A percentile compares a stretch with the other conserved stretches of the same genome.
Evolutionary conservation across 352 stramenopile species (phyloP).

Genomic region (Phytopythium montanum): DNA sequence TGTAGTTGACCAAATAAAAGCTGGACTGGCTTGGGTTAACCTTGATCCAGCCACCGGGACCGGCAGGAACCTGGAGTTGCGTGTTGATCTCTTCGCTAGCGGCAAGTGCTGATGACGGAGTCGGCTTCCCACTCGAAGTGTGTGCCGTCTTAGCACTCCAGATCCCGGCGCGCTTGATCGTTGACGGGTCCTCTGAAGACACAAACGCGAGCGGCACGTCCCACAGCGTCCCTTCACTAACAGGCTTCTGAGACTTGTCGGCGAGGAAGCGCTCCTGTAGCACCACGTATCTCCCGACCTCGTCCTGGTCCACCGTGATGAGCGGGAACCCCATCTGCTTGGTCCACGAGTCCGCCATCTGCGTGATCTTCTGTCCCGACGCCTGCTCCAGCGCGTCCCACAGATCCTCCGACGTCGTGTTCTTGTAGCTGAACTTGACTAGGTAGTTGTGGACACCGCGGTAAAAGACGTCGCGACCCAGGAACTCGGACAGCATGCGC

Average conservation of each 20-base stretch:
- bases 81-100: constrained; percentile 86
- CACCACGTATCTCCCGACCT: constrained; percentile 67
- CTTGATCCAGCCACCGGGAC: constrained; percentile 88
- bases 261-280: constrained; percentile 93
- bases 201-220: constrained; percentile 82
- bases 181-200: constrained; percentile 35
- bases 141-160: constrained; percentile 51
- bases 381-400: constrained; percentile 92
- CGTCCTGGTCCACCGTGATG: constrained; percentile 70
- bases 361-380: constrained; percentile 85
- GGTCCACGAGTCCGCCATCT: constrained; percentile 94
- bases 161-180: constrained; percentile 59
- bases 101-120: constrained; percentile 21
- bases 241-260: constrained; percentile 66
- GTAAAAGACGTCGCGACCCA: constrained; percentile 68
- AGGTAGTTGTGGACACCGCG: constrained; percentile 93
- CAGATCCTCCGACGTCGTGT: constrained; percentile 95
- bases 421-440: constrained; percentile 91
- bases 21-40: constrained; percentile 94
- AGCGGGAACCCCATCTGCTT: constrained; percentile 94
- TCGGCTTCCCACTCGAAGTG: constrained; percentile 12
- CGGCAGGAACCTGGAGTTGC: constrained; percentile 54
- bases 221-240: constrained; percentile 75
- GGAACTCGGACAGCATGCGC: constrained; percentile 70
- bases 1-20: constrained; percentile 94